A percentile compares a stretch with the other conserved stretches of the same genome.
These are phyloP conservation scores for Lentinula guzmanii DNA, from an alignment of 768 basidiomycete species.

Conservation along the genomic window DNA sequence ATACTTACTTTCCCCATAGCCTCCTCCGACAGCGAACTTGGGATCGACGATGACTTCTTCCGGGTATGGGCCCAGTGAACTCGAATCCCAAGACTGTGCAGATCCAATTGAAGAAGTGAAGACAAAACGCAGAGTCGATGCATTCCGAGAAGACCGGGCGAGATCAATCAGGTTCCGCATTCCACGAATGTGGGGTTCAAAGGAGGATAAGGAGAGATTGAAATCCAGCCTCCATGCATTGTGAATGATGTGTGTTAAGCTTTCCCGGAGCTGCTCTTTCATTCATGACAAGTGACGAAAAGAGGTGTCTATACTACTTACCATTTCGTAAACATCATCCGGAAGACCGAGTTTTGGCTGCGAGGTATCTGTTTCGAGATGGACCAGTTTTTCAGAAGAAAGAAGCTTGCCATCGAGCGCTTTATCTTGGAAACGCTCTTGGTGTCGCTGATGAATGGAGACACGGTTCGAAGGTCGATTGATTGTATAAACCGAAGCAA, in stretches of 20 bases:
- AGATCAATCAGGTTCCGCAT: constrained; percentile 41
- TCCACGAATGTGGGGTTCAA: constrained; percentile 42
- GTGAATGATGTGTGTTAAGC: constrained; percentile 31
- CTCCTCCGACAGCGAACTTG: constrained; percentile 26
- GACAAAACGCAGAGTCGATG: constrained; percentile 21
- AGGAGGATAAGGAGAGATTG: constrained; percentile 42
- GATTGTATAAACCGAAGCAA: constrained; percentile 8
- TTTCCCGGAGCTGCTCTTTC: constrained; percentile 17
- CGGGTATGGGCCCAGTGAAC: constrained; percentile 23
- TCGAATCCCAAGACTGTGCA: constrained; percentile 22
- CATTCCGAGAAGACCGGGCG: constrained; percentile 13
- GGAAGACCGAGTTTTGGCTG: constrained; percentile 16
- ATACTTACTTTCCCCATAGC: constrained; percentile 45
- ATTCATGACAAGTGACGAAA: constrained; percentile 1
- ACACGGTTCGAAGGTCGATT: constrained; percentile 9
- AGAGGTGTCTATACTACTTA: constrained; percentile 3
- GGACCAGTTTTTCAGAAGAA: constrained; percentile 23
- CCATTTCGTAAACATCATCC: constrained; percentile 13
- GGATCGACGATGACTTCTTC: constrained; percentile 26
- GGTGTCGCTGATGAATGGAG: constrained; percentile 14
- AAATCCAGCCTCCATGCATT: constrained; percentile 29
- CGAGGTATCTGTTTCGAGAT: constrained; percentile 26
- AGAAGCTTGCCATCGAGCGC: constrained; percentile 22
- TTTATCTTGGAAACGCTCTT: constrained; percentile 20
- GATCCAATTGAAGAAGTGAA: constrained; percentile 37